Conservation (phyloP, 176 grass and related monocot species). For the Saccharum officinarum region DNA sequence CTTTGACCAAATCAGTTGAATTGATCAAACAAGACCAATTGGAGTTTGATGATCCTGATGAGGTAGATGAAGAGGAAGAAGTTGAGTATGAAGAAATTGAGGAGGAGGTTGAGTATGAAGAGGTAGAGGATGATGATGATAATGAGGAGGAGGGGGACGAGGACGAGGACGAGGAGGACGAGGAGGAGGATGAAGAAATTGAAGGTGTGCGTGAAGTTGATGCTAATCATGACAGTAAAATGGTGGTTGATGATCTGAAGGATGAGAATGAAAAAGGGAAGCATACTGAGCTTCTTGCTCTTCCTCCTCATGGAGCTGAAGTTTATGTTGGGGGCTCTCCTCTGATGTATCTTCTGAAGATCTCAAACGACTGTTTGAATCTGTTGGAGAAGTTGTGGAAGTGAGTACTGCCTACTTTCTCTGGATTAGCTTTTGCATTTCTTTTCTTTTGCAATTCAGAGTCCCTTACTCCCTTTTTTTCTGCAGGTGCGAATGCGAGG, state of each 20-base stretch:
- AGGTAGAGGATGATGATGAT: constrained; percentile 44
- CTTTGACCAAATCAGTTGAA: constrained; percentile 41
- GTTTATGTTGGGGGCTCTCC: constrained; percentile 79
- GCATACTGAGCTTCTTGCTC: constrained; percentile 70
- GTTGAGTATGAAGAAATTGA: constrained; percentile 69
- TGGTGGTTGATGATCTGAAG: constrained; percentile 25
- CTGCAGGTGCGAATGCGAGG: constrained; percentile 79
- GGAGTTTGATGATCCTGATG: constrained; percentile 50
- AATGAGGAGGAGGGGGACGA: constrained; percentile 53
- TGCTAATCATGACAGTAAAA: constrained; percentile 22
- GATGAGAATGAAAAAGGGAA: constrained; percentile 44
- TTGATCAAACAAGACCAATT: constrained; percentile 34
- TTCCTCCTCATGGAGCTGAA: constrained; percentile 94
- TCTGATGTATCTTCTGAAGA: constrained; percentile 66
- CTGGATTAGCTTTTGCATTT: constrained; percentile 22
- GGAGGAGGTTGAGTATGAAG: constrained; percentile 63
- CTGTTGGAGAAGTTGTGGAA: constrained; percentile 83
- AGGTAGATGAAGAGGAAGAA: constrained; percentile 69
- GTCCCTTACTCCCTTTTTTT: not conserved
- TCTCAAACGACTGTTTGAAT: constrained; percentile 68
- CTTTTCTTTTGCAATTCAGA: constrained; percentile 30
- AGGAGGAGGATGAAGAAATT: constrained; percentile 50
- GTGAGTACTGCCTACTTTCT: constrained; percentile 50
- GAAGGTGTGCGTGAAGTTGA: constrained; percentile 18
- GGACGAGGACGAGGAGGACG: constrained; percentile 24